These are phyloP conservation scores for Flaveria ramosissima DNA, from an alignment of 129 eudicot species.

Conservation along the genomic window DNA sequence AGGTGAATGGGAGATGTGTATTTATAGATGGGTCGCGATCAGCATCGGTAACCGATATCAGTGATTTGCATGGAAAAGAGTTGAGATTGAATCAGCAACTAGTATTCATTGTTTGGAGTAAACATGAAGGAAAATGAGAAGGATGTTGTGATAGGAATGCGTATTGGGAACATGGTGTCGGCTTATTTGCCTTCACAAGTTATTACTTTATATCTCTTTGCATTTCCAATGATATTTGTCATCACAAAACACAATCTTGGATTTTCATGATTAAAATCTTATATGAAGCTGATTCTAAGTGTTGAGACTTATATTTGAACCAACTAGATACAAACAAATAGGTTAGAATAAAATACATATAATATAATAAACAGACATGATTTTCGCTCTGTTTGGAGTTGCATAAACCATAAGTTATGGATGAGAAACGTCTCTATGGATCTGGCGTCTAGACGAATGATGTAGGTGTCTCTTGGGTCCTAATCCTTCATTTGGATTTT, in stretches of 20 bases:
- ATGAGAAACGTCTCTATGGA: too few relatives aligned
- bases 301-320: too few relatives aligned
- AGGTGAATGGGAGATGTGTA: constrained; percentile 23
- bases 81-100: constrained; percentile 28
- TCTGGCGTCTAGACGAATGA: too few relatives aligned
- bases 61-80: constrained; percentile 55
- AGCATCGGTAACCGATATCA: constrained; percentile 51
- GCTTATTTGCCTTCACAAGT: constrained; percentile 35
- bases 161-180: constrained; percentile 59
- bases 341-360: too few relatives aligned
- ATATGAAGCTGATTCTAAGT: too few relatives aligned
- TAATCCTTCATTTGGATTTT: too few relatives aligned
- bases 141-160: constrained; percentile 39
- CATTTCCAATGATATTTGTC: constrained; percentile 22
- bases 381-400: too few relatives aligned
- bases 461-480: too few relatives aligned
- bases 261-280: constrained; percentile 17
- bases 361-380: too few relatives aligned
- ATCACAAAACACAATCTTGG: constrained; percentile 31
- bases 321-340: too few relatives aligned
- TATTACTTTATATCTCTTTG: constrained; percentile 34
- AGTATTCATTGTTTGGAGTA: constrained; percentile 38
- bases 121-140: constrained; percentile 28
- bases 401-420: too few relatives aligned
- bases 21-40: constrained; percentile 50